Conservation (phyloP, 2,329 filamentous ascomycete genomes). For the Fusarium concolor region DNA sequence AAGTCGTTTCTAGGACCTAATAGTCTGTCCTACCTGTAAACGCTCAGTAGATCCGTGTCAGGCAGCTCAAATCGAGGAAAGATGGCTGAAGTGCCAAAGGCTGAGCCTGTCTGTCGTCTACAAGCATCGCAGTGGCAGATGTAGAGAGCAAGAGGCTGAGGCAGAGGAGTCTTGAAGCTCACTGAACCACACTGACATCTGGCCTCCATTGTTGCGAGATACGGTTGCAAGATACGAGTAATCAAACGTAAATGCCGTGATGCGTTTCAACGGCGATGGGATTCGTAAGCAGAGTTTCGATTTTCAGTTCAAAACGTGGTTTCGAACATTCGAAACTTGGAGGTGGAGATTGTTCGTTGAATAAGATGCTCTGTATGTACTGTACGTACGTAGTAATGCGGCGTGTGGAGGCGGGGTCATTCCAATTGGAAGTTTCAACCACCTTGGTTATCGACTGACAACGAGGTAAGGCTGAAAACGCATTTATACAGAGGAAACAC, state of each 20-base stretch:
- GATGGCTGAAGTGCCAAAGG: slow-evolving; percentile 76
- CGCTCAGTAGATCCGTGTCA: slow-evolving; percentile 59
- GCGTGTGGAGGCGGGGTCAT: slow-evolving; percentile 23
- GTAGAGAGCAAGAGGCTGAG: slow-evolving; percentile 72
- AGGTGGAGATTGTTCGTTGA: slow-evolving; percentile 9
- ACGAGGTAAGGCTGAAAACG: background rate
- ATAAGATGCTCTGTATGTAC: background rate
- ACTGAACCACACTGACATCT: slow-evolving; percentile 74
- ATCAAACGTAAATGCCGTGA: background rate
- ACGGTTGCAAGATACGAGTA: too few species aligned
- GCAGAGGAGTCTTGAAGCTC: slow-evolving; percentile 69
- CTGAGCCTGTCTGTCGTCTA: slow-evolving; percentile 72
- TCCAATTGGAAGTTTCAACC: slow-evolving; percentile 16
- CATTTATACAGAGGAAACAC: slow-evolving; percentile 8
- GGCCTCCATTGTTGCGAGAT: slow-evolving; percentile 61
- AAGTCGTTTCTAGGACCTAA: background rate
- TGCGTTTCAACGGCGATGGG: background rate
- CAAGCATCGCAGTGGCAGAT: slow-evolving; percentile 79
- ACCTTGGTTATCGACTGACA: background rate
- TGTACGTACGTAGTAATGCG: background rate
- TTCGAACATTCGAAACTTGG: background rate
- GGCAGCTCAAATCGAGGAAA: slow-evolving; percentile 74
- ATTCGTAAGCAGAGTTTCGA: background rate
- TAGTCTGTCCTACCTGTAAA: slow-evolving; percentile 58
- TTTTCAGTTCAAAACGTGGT: background rate